Conservation (phyloP, 768 basidiomycete species). For the Obba rivulosa region DNA sequence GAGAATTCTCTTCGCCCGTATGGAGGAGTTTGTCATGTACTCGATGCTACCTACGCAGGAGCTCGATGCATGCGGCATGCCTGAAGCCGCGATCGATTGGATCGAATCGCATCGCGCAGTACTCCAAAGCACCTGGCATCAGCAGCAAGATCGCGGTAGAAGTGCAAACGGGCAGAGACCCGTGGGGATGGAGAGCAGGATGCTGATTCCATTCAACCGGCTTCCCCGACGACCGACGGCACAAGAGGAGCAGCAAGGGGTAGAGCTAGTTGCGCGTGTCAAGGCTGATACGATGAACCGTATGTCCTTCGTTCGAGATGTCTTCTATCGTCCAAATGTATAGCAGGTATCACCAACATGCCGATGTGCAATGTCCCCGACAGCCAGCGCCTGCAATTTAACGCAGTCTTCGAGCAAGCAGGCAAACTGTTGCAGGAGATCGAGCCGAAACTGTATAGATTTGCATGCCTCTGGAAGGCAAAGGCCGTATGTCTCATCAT, state of each 20-base stretch:
- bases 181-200: background rate
- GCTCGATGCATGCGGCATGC: constrained; percentile 45
- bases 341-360: constrained; percentile 21
- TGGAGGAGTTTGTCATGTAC: constrained; percentile 43
- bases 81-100: constrained; percentile 45
- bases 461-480: constrained; percentile 42
- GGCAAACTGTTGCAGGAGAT: constrained; percentile 40
- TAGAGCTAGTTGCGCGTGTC: constrained; percentile 4
- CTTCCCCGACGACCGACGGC: constrained; percentile 1
- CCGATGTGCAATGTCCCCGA: constrained; percentile 37
- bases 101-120: constrained; percentile 49
- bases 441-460: constrained; percentile 45
- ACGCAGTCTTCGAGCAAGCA: constrained; percentile 43
- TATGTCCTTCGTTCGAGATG: no score
- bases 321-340: background rate
- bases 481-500: constrained; percentile 44
- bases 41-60: constrained; percentile 44
- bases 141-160: constrained; percentile 8
- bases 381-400: constrained; percentile 52
- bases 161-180: background rate
- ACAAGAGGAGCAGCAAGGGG: constrained; percentile 4
- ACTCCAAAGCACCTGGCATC: constrained; percentile 18
- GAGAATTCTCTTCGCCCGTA: constrained; percentile 29
- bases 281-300: background rate
- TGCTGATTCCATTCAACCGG: background rate